These are phyloP conservation scores for Coelastrella sp. DNA, from an alignment of 139 green algal species.

Conservation along the genomic window DNA sequence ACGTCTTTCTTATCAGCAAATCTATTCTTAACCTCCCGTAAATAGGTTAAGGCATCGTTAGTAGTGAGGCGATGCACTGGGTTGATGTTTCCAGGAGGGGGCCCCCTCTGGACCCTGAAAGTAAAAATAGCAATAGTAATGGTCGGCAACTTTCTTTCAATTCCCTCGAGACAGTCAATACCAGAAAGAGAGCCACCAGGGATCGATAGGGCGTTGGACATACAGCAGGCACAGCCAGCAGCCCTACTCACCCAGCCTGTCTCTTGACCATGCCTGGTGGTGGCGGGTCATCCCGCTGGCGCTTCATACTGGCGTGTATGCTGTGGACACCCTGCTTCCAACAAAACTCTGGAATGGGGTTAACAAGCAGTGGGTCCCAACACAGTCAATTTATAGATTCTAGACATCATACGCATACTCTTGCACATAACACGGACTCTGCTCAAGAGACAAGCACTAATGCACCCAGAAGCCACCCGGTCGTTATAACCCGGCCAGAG, in stretches of 20 bases:
- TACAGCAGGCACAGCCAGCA: neutral
- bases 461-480: neutral
- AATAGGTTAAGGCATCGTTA: constrained; percentile 82
- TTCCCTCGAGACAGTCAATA: constrained; percentile 9
- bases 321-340: neutral
- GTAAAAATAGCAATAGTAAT: neutral
- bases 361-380: neutral
- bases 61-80: constrained; percentile 71
- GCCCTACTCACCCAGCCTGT: constrained; percentile 15
- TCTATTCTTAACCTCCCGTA: constrained; percentile 84
- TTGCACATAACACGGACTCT: neutral
- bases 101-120: constrained; percentile 41
- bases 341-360: constrained; percentile 23
- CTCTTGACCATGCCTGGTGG: constrained; percentile 29
- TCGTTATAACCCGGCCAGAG: neutral
- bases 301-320: constrained; percentile 36
- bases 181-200: constrained; percentile 15
- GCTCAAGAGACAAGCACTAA: neutral
- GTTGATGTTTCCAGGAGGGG: neutral
- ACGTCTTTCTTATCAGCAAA: constrained; percentile 88
- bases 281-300: constrained; percentile 30
- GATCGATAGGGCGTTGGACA: neutral
- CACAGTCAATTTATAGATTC: neutral
- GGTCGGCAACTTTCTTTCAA: neutral
- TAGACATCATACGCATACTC: neutral